Evolutionary conservation across 2,329 filamentous ascomycete genomes (phyloP), one percentile per base, ranked within the genome.

Genomic region (Hymenoscyphus fraxineus): DNA sequence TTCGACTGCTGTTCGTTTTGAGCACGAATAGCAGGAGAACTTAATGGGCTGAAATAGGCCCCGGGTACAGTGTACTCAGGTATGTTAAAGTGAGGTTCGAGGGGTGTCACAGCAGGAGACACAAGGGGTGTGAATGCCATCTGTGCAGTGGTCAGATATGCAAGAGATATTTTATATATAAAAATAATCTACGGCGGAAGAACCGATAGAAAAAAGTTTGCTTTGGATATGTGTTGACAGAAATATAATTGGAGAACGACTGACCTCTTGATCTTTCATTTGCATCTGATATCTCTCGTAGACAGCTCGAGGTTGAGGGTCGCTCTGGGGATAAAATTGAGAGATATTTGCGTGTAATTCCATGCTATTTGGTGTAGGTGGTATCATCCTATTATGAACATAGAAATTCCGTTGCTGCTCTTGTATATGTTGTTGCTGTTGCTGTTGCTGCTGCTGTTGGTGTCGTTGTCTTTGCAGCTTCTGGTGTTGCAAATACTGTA

Each of bases 21-120:
- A 1, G 90, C 89, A 75, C 91, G 88, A 19, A 95, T 80, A 3
- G 91, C 90, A 1, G 91, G 91, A 16, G 91, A 95, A 5, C 90
- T 93, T 59, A 95, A 81, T 10, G 91, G 91, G 73, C 91, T 95
- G 75, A 95, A 93, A 77, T 93, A 94, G 40, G 89, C 85, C 41
- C 85, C 85, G 0, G 89, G 87, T 3, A 91, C 82, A 57, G 83
- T 81, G 58, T 75, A 76, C 62, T 85, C 82, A 13, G 81, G 80
- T 51, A 78, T 75, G 70, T 74, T 76, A 73, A 91, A 92, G 68
- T 88, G 86, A 54, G 85, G 81, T 72, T 93, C 91, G 60, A 93
- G 81, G 27, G 91, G 91, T 1, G 91, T 93, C 55, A 94, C 90
- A 4, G 90, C 91, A n/a, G 91, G 91, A 19, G 91, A 93, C 12